phyloP scores from a whole-genome alignment of 2,329 filamentous ascomycete species.

The Coleophoma cylindrospora region DNA sequence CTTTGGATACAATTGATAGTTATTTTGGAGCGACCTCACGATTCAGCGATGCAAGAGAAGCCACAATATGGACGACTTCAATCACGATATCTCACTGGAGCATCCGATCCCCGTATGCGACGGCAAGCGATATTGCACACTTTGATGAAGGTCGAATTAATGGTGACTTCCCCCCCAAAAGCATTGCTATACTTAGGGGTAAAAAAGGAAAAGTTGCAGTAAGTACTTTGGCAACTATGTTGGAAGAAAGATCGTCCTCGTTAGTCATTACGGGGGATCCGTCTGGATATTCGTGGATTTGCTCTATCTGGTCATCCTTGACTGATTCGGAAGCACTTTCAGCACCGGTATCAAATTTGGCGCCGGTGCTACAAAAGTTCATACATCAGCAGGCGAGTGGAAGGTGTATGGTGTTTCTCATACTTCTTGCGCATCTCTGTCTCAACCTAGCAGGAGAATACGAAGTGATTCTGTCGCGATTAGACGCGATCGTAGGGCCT shows the following conservation, averaged over 20 bases:
- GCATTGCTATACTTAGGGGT: constrained; percentile 5
- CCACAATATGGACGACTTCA: constrained; percentile 11
- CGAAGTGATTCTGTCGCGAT: constrained; percentile 6
- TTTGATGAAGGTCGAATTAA: constrained; percentile 11
- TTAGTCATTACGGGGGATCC: constrained; percentile 16
- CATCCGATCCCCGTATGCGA: constrained; percentile 5
- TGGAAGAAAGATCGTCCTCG: constrained; percentile 11
- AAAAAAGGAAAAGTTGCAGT: neutral
- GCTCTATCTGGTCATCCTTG: constrained; percentile 11
- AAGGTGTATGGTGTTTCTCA: constrained; percentile 13
- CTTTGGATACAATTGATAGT: constrained; percentile 14
- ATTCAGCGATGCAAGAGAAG: constrained; percentile 8
- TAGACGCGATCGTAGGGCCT: constrained; percentile 9
- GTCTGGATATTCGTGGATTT: constrained; percentile 12
- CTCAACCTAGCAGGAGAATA: constrained; percentile 14
- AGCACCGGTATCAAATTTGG: constrained; percentile 1
- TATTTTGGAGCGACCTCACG: constrained; percentile 12
- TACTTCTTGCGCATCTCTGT: constrained; percentile 13
- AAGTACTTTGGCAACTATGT: constrained; percentile 1
- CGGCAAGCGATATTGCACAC: neutral
- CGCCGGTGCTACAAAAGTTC: constrained; percentile 8
- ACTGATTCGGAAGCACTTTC: constrained; percentile 4
- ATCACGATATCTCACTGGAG: constrained; percentile 17
- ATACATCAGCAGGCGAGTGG: constrained; percentile 13
- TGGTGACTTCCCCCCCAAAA: constrained; percentile 12